Evolutionary conservation across 2,329 filamentous ascomycete genomes (phyloP).

Genomic region (Cyanodermella asteris): DNA sequence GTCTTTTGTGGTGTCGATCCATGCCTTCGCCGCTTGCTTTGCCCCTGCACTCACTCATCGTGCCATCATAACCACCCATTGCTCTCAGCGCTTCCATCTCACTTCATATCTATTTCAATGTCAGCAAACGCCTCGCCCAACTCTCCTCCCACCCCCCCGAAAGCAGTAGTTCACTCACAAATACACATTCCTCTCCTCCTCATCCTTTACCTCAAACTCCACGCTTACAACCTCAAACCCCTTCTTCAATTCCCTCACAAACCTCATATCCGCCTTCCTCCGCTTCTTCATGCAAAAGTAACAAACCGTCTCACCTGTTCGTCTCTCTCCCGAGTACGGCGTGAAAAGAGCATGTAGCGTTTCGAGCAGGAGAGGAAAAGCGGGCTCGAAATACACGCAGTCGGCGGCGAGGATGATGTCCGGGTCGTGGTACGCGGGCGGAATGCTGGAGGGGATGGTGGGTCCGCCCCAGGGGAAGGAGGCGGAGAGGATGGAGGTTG

Average conservation of each 20-base stretch:
- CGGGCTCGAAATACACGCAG: slow-evolving; percentile 92
- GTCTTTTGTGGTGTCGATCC: not conserved
- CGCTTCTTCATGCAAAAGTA: slow-evolving; percentile 94
- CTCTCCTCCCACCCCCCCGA: no score
- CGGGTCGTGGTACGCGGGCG: slow-evolving; percentile 25
- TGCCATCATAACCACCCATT: not conserved
- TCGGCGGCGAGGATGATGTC: slow-evolving; percentile 83
- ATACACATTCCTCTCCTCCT: no score
- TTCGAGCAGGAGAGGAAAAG: slow-evolving; percentile 66
- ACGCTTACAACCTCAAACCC: slow-evolving; percentile 32
- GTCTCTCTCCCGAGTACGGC: no score
- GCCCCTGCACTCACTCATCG: not conserved
- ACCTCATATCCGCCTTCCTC: slow-evolving; percentile 56
- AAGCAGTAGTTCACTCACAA: no score
- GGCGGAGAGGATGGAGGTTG: slow-evolving; percentile 40
- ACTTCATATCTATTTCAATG: slow-evolving; percentile 4
- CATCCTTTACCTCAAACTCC: slow-evolving; percentile 42
- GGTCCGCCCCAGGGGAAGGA: slow-evolving; percentile 58
- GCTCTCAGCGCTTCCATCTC: not conserved
- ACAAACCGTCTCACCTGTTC: slow-evolving; percentile 37
- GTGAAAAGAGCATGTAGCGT: slow-evolving; percentile 57
- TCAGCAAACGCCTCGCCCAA: slow-evolving; percentile 40
- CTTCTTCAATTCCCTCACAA: slow-evolving; percentile 49
- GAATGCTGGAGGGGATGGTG: slow-evolving; percentile 17
- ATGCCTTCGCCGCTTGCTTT: not conserved